Base-by-base conservation (phyloP, 2,329 filamentous ascomycete species). In the Laburnicola sp. region DNA sequence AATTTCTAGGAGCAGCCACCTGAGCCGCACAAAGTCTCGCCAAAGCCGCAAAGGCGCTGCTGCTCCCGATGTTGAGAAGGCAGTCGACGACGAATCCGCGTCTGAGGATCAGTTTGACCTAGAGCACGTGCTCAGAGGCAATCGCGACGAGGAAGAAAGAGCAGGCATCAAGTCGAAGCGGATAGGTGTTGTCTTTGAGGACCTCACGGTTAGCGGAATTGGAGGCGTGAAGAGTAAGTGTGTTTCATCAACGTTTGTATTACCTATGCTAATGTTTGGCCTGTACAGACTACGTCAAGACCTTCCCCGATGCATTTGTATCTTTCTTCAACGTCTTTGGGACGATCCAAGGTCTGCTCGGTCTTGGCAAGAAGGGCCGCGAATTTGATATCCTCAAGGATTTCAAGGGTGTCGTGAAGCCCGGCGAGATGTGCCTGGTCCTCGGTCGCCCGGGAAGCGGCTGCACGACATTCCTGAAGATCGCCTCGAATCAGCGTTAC, bases 351-450 rank as follows among this genome's bases (percentile, higher is more conserved):
- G 77, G 76, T 16, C 63, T 91, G 7, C 74, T 92, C 1, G 87
- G 88, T 0, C 65, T 85, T 11, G 84, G 85, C 0, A 83, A 82
- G 50, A 89, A 88, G 69, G 86, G 86, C 2, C 78, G 77, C 28
- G 87, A 95, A 68, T 82, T 86, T 35, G 86, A 89, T 4, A 86
- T 96, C 39, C 74, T 96, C 23, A 80, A 89, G 54, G 78, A 82
- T 57, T 94, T 92, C 75, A 80, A 78, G 45, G 88, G 76, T 41
- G 72, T 79, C 5, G 63, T 64, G 4, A 72, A 71, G 48, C 88
- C 90, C 0, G 92, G 91, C 1, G 91, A 96, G 77, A 96, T 96
- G 91, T 82, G 93, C 0, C 78, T 95, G 2, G 90, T 95, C 0
- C 78, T 95, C 5, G 90, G 90, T 22, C 82, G 86, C 55, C 90